These are phyloP conservation scores for Theobroma cacao DNA, from an alignment of 345 rosid genomes.

Conservation along the genomic window DNA sequence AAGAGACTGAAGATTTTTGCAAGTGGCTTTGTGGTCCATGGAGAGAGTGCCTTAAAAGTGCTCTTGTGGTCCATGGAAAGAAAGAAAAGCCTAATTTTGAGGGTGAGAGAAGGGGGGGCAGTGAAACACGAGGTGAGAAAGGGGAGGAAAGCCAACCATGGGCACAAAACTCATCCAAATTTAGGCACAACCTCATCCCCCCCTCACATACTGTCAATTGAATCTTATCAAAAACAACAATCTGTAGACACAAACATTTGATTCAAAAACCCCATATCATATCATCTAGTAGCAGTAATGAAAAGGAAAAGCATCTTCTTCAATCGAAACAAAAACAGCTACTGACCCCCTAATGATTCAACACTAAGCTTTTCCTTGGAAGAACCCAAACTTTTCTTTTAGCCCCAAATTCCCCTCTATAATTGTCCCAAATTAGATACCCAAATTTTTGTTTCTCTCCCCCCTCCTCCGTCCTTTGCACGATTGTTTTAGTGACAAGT, in stretches of 20 bases:
- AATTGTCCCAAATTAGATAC: slow-evolving; percentile 31
- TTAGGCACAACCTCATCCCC: not conserved
- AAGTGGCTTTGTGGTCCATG: slow-evolving; percentile 54
- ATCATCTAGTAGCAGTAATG: not conserved
- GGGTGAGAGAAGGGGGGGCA: slow-evolving; percentile 21
- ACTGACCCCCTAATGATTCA: not conserved
- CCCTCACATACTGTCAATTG: slow-evolving; percentile 15
- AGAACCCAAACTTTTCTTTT: slow-evolving; percentile 12
- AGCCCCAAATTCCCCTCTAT: slow-evolving; percentile 23
- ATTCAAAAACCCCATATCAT: not conserved
- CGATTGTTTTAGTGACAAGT: slow-evolving; percentile 12
- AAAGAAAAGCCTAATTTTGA: slow-evolving; percentile 32
- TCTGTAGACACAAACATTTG: not conserved
- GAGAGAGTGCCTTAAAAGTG: slow-evolving; percentile 25
- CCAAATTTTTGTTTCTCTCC: slow-evolving; percentile 15
- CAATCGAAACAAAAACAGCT: slow-evolving; percentile 1
- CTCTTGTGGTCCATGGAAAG: slow-evolving; percentile 40
- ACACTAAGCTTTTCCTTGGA: not conserved
- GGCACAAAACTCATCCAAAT: slow-evolving; percentile 16
- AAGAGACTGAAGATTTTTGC: slow-evolving; percentile 10
- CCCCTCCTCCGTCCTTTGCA: no score
- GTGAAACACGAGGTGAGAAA: slow-evolving; percentile 23
- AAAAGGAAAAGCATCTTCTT: not conserved
- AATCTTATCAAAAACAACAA: no score
- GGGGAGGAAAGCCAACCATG: slow-evolving; percentile 16